These are phyloP conservation scores for Epichloe bromicola DNA, from an alignment of 2,329 filamentous ascomycete species.

Conservation along the genomic window DNA sequence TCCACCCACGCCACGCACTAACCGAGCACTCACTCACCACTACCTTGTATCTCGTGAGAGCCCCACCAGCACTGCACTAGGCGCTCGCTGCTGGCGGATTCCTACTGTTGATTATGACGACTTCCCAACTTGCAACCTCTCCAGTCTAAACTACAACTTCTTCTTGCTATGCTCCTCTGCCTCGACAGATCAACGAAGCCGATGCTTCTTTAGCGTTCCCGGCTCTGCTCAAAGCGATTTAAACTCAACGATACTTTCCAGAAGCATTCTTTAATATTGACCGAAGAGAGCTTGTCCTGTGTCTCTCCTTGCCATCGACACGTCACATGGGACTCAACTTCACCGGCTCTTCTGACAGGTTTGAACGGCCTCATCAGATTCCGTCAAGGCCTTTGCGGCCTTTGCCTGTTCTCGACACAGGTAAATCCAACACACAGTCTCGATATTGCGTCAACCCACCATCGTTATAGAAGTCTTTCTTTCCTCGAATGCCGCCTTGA, in stretches of 20 bases:
- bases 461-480: background rate
- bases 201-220: background rate
- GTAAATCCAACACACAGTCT: background rate
- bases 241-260: background rate
- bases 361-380: background rate
- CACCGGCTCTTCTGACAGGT: background rate
- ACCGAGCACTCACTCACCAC: no score
- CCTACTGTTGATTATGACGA: background rate
- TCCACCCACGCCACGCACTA: no score
- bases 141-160: background rate
- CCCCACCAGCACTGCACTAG: no score
- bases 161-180: background rate
- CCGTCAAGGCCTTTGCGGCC: background rate
- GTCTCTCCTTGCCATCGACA: background rate
- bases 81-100: no score
- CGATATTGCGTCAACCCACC: background rate
- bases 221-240: background rate
- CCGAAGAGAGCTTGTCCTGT: background rate
- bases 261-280: background rate
- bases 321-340: background rate
- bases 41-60: no score
- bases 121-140: background rate
- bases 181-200: background rate
- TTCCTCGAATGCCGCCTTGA: conserved; percentile 8
- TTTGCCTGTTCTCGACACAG: background rate